Evolutionary conservation across 2,329 filamentous ascomycete species (phyloP).

Genomic region (Nannizziopsis arthrosporioides): DNA sequence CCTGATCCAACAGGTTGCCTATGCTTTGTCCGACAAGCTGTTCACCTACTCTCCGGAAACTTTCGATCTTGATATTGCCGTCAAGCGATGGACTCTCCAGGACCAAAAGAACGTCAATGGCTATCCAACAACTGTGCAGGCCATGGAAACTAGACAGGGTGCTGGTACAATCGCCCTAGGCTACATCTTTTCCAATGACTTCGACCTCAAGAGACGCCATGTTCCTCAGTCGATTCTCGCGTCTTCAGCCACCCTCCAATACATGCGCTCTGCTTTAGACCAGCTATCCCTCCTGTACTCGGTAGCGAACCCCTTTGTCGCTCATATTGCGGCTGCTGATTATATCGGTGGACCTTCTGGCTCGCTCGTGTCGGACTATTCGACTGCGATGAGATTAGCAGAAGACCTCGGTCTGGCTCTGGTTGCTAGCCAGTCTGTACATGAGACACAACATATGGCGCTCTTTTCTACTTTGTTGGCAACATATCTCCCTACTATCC

Average conservation of each 20-base stretch:
- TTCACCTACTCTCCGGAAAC: conserved; percentile 93
- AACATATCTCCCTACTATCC: conserved; percentile 66
- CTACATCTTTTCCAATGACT: conserved; percentile 96
- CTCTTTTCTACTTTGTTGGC: conserved; percentile 75
- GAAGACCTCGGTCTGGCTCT: conserved; percentile 85
- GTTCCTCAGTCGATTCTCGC: conserved; percentile 86
- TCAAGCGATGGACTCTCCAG: conserved; percentile 61
- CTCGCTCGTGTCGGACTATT: conserved; percentile 79
- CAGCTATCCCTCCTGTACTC: conserved; percentile 85
- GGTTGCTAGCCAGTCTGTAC: conserved; percentile 71
- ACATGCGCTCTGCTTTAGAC: conserved; percentile 73
- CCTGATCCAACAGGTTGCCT: conserved; percentile 90
- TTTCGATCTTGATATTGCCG: conserved; percentile 78
- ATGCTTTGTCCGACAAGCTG: conserved; percentile 89
- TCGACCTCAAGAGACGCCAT: conserved; percentile 79
- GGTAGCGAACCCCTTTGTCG: conserved; percentile 83
- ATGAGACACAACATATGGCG: conserved; percentile 91
- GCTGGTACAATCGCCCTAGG: conserved; percentile 85
- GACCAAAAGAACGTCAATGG: conserved; percentile 70
- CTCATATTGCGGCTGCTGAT: conserved; percentile 83
- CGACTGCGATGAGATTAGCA: conserved; percentile 62
- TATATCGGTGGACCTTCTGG: conserved; percentile 55
- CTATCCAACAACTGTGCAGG: conserved; percentile 62
- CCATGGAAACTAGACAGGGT: conserved; percentile 76
- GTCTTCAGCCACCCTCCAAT: conserved; percentile 67